A percentile compares a stretch with the other conserved stretches of the same genome.
These are phyloP conservation scores for Mitragyna speciosa DNA, from an alignment of 257 asterid genomes.

Conservation along the genomic window DNA sequence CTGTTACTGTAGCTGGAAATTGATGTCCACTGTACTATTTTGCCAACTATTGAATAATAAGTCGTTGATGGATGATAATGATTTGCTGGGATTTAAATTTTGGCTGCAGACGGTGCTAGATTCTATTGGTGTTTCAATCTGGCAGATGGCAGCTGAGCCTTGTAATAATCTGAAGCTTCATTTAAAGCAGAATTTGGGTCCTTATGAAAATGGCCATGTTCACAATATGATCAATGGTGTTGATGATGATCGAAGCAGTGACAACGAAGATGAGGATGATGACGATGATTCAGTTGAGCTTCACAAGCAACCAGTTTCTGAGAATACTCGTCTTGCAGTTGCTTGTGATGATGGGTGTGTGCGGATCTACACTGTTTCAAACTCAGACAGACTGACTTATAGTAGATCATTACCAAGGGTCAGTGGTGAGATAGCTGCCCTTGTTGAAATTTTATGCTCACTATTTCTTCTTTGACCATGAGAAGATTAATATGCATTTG, in stretches of 20 bases:
- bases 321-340: conserved; percentile 52
- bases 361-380: conserved; percentile 54
- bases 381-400: conserved; percentile 46
- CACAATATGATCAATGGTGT: conserved; percentile 32
- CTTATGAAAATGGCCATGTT: conserved; percentile 56
- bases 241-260: conserved; percentile 49
- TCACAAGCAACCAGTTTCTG: conserved; percentile 36
- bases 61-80: not conserved
- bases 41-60: not conserved
- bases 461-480: not conserved
- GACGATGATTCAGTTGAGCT: conserved; percentile 41
- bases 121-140: conserved; percentile 68
- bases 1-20: not conserved
- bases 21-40: not conserved
- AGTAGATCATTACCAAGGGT: conserved; percentile 71
- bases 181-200: conserved; percentile 24
- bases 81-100: not conserved
- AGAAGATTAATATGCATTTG: conserved; percentile 15
- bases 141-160: conserved; percentile 94
- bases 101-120: conserved; percentile 70
- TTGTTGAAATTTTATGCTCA: not conserved
- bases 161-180: conserved; percentile 23
- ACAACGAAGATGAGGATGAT: conserved; percentile 42
- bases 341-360: conserved; percentile 97
- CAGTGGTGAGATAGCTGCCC: conserved; percentile 74